These are phyloP conservation scores for Mentha longifolia DNA, from an alignment of 257 asterid species.

Conservation along the genomic window DNA sequence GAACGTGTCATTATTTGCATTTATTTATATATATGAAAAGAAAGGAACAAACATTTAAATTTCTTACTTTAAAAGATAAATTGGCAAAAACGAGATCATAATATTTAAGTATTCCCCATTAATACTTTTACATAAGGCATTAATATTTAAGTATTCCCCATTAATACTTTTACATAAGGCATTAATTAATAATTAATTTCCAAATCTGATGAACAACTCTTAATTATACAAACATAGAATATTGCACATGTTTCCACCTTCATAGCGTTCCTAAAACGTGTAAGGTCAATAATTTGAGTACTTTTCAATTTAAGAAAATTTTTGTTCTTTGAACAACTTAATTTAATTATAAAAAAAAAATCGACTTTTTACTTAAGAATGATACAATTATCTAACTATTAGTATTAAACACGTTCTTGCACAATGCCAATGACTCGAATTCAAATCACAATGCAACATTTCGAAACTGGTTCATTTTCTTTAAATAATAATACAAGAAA, in stretches of 20 bases:
- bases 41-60: neutral
- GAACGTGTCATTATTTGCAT: too few relatives aligned
- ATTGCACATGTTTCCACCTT: neutral
- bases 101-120: neutral
- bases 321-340: too few relatives aligned
- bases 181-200: too few relatives aligned
- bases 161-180: too few relatives aligned
- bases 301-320: neutral
- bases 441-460: too few relatives aligned
- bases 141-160: neutral
- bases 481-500: too few relatives aligned
- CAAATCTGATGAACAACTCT: too few relatives aligned
- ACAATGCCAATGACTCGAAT: too few relatives aligned
- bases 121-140: too few relatives aligned
- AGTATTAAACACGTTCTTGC: neutral
- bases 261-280: neutral
- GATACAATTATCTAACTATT: neutral
- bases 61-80: neutral
- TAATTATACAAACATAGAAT: neutral
- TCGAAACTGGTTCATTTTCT: too few relatives aligned
- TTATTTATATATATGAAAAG: neutral
- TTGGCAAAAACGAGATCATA: neutral
- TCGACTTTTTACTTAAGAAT: neutral
- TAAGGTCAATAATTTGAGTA: neutral
- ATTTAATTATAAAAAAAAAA: neutral